Percentiles rank a stretch among this genome's conserved stretches.
phyloP scores from a whole-genome alignment of 495 filamentous ascomycete genomes.

The Hypoxylon intermedium region DNA sequence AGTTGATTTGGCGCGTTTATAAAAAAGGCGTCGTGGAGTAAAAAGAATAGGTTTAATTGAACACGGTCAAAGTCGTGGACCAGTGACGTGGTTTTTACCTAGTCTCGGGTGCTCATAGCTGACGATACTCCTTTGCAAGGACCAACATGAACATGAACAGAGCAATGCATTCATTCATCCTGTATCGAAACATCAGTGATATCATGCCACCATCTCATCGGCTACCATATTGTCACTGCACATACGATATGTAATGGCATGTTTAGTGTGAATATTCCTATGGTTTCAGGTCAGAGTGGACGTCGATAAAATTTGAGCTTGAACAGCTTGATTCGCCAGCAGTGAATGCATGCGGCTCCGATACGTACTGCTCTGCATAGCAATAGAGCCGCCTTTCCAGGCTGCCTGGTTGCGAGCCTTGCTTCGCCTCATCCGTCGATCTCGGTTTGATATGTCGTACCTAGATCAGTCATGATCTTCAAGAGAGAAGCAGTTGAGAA shows the following conservation, averaged over 20 bases:
- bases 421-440: conserved; percentile 37
- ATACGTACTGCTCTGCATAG: conserved; percentile 8
- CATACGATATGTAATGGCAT: not conserved
- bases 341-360: conserved; percentile 9
- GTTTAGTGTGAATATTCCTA: conserved; percentile 2
- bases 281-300: conserved; percentile 33
- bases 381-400: conserved; percentile 15
- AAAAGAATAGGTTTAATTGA: conserved; percentile 22
- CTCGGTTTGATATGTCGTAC: conserved; percentile 10
- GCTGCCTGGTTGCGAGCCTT: not conserved
- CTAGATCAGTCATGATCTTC: conserved; percentile 7
- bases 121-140: no score
- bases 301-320: conserved; percentile 10
- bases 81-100: not conserved
- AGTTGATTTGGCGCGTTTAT: conserved; percentile 9
- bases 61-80: conserved; percentile 1
- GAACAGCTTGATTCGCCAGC: conserved; percentile 24
- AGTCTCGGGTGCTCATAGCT: not conserved
- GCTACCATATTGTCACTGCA: not conserved
- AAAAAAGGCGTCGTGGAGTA: conserved; percentile 22
- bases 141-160: no score
- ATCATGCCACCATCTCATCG: not conserved
- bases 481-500: not conserved
- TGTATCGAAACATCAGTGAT: not conserved
- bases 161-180: no score